Evolutionary conservation across 345 rosid species (phyloP).

Genomic region (Pistacia atlantica): DNA sequence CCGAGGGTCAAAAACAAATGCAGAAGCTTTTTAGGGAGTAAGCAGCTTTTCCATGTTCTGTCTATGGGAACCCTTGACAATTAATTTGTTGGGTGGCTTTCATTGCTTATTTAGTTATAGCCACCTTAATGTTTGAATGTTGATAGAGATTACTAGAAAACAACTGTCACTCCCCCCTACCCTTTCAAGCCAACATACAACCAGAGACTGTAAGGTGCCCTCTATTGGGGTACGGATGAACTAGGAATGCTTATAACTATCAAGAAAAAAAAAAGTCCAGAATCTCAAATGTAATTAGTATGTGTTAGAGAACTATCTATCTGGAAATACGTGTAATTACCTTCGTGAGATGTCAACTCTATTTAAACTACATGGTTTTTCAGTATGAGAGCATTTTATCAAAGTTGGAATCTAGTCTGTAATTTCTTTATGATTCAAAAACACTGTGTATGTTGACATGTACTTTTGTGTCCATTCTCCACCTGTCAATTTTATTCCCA

Average conservation of each 20-base stretch:
- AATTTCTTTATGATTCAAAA: background rate
- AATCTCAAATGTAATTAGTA: no score
- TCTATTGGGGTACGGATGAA: no score
- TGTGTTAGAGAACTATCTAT: no score
- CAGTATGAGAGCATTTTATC: background rate
- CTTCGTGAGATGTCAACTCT: background rate
- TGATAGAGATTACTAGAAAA: background rate
- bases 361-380: background rate
- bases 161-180: no score
- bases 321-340: background rate
- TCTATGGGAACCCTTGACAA: background rate
- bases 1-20: constrained; percentile 68
- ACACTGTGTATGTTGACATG: background rate
- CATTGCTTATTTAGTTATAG: background rate
- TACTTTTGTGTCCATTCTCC: background rate
- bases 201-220: no score
- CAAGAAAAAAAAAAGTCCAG: no score
- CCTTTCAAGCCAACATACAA: no score
- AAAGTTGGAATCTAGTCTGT: background rate
- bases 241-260: no score
- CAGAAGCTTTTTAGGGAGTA: constrained; percentile 73
- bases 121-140: background rate
- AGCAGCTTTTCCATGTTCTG: constrained; percentile 33
- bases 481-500: background rate
- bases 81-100: constrained; percentile 1